Percentiles rank a stretch among this genome's conserved stretches.
phyloP scores from a whole-genome alignment of 2,329 filamentous ascomycete species.

The Fusarium continuum region DNA sequence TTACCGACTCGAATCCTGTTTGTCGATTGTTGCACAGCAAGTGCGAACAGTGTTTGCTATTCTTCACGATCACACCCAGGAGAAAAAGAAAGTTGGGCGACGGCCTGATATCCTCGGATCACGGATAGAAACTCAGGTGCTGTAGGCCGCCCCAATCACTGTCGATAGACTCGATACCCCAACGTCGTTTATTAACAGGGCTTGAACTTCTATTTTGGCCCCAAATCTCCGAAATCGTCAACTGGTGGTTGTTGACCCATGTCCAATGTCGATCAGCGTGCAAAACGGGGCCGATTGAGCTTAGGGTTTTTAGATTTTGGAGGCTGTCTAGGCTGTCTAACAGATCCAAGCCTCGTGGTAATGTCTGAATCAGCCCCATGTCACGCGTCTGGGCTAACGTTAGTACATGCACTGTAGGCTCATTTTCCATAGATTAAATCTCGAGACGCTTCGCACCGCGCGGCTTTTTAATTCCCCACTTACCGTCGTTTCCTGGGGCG shows the following conservation, averaged over 20 bases:
- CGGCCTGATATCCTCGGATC: not conserved
- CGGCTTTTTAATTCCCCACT: constrained; percentile 18
- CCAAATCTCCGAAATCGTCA: constrained; percentile 10
- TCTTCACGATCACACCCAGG: constrained; percentile 5
- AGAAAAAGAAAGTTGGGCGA: constrained; percentile 13
- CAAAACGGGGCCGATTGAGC: constrained; percentile 16
- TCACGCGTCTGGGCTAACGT: constrained; percentile 21
- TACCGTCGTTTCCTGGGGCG: constrained; percentile 15
- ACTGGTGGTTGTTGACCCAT: not conserved
- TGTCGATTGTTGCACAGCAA: constrained; percentile 6
- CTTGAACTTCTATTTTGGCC: constrained; percentile 27
- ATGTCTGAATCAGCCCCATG: constrained; percentile 15
- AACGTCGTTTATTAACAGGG: constrained; percentile 13
- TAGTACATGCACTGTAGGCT: no score
- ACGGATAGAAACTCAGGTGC: not conserved
- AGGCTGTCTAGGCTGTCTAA: constrained; percentile 1
- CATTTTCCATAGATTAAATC: no score
- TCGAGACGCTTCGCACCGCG: constrained; percentile 31
- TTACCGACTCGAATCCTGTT: constrained; percentile 8
- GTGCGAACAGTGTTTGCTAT: constrained; percentile 25
- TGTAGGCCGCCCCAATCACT: not conserved
- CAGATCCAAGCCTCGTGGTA: constrained; percentile 9
- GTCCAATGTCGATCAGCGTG: constrained; percentile 33
- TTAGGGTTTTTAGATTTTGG: not conserved
- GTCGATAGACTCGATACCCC: constrained; percentile 16